Evolutionary conservation across 805 yeast genomes (phyloP).

Genomic region (Spathaspora arborariae): DNA sequence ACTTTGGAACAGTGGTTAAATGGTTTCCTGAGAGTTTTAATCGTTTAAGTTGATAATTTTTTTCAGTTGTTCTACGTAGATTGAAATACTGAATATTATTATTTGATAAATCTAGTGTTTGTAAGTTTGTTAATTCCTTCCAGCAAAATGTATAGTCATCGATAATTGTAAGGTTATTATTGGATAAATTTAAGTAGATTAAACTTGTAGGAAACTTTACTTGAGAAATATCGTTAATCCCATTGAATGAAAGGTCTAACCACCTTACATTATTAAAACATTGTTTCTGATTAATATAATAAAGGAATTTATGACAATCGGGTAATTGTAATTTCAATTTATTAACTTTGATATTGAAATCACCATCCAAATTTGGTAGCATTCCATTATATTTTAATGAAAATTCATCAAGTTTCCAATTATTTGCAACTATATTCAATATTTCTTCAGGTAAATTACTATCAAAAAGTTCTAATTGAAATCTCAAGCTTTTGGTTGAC

Average conservation of each 20-base stretch:
- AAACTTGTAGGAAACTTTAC: slow-evolving; percentile 19
- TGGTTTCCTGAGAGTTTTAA: slow-evolving; percentile 25
- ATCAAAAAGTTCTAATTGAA: background rate
- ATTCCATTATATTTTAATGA: background rate
- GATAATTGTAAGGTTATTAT: slow-evolving; percentile 19
- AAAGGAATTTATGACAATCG: background rate
- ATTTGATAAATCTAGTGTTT: slow-evolving; percentile 19
- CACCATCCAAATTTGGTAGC: background rate
- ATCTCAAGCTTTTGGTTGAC: background rate
- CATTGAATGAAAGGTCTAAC: slow-evolving; percentile 27
- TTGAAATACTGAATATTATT: slow-evolving; percentile 15
- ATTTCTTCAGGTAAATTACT: background rate
- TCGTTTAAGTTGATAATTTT: background rate
- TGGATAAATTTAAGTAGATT: slow-evolving; percentile 21
- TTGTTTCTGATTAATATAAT: slow-evolving; percentile 9
- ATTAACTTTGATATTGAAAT: slow-evolving; percentile 5
- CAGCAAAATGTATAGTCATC: slow-evolving; percentile 14
- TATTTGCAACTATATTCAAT: background rate
- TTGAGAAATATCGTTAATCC: slow-evolving; percentile 15
- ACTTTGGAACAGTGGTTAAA: slow-evolving; percentile 8
- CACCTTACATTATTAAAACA: slow-evolving; percentile 11
- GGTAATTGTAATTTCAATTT: slow-evolving; percentile 14
- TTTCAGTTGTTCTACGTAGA: background rate
- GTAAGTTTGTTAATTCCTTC: slow-evolving; percentile 11
- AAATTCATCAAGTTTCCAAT: background rate